Evolutionary conservation across 1,284 basidiomycete genomes (phyloP).

Genomic region (Apiotrichum montevideense): DNA sequence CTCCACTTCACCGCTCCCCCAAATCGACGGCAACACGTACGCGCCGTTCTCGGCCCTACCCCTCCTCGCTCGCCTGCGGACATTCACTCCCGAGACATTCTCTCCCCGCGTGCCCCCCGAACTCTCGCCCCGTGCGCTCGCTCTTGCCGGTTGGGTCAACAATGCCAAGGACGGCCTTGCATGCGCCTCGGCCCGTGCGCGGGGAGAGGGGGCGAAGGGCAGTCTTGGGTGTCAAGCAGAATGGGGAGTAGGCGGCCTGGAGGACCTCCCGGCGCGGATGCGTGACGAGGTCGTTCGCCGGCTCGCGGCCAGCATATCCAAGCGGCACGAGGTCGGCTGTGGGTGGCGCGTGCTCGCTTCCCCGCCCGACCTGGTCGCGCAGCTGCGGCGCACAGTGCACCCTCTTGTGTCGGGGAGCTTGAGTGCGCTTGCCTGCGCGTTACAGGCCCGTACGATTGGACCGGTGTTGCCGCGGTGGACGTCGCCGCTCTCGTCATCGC

Average conservation of each 20-base stretch:
- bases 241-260: constrained; percentile 13
- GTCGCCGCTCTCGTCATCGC: background rate
- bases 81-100: constrained; percentile 21
- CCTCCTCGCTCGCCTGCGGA: constrained; percentile 30
- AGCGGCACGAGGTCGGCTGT: constrained; percentile 24
- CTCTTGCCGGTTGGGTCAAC: constrained; percentile 31
- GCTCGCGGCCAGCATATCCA: constrained; percentile 14
- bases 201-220: constrained; percentile 4
- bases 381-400: constrained; percentile 24
- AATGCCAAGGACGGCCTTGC: constrained; percentile 14
- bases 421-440: constrained; percentile 16
- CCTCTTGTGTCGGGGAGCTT: constrained; percentile 24
- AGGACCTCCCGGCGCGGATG: background rate
- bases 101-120: constrained; percentile 8
- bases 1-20: constrained; percentile 25
- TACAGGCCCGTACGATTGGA: constrained; percentile 18
- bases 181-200: constrained; percentile 18
- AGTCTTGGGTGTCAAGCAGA: constrained; percentile 1
- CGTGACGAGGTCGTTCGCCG: constrained; percentile 26
- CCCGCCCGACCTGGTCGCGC: constrained; percentile 9
- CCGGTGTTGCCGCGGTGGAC: constrained; percentile 2
- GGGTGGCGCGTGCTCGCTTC: constrained; percentile 21
- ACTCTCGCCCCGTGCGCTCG: constrained; percentile 19
- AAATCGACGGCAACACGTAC: constrained; percentile 11
- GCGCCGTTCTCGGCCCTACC: constrained; percentile 33